phyloP scores from a whole-genome alignment of 805 yeast species.

The Candida sphagnicola region DNA sequence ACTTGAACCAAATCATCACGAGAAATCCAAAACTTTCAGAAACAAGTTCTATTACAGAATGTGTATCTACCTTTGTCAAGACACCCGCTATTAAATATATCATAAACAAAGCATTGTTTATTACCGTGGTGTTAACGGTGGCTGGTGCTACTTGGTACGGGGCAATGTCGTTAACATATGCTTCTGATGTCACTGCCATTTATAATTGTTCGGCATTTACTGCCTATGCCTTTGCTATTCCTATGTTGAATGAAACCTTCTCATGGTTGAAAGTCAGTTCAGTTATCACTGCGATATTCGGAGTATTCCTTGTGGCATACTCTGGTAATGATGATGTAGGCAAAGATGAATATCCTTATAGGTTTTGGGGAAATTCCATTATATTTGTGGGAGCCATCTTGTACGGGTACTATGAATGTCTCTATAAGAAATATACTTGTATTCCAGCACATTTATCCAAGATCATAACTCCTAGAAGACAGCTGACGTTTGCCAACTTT shows the following conservation, averaged over 20 bases:
- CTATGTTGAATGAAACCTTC: slow-evolving; percentile 63
- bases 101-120: slow-evolving; percentile 34
- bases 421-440: slow-evolving; percentile 72
- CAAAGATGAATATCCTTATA: slow-evolving; percentile 45
- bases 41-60: slow-evolving; percentile 27
- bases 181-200: slow-evolving; percentile 85
- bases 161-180: slow-evolving; percentile 75
- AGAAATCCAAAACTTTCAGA: slow-evolving; percentile 34
- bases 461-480: slow-evolving; percentile 52
- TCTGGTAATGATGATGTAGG: slow-evolving; percentile 34
- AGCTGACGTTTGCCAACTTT: slow-evolving; percentile 77
- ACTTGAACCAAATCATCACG: slow-evolving; percentile 31
- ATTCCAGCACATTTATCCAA: slow-evolving; percentile 55
- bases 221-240: slow-evolving; percentile 80
- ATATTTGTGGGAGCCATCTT: slow-evolving; percentile 71
- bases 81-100: slow-evolving; percentile 51
- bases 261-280: slow-evolving; percentile 59
- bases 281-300: slow-evolving; percentile 68
- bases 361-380: slow-evolving; percentile 65
- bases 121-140: slow-evolving; percentile 57
- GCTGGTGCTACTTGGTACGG: slow-evolving; percentile 88
- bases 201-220: slow-evolving; percentile 89
- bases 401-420: slow-evolving; percentile 80
- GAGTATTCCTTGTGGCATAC: slow-evolving; percentile 79
- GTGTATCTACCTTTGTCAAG: slow-evolving; percentile 31